Conservation (phyloP, 192 early-diverging fungal genomes). For the Backusella morwellensis region DNA sequence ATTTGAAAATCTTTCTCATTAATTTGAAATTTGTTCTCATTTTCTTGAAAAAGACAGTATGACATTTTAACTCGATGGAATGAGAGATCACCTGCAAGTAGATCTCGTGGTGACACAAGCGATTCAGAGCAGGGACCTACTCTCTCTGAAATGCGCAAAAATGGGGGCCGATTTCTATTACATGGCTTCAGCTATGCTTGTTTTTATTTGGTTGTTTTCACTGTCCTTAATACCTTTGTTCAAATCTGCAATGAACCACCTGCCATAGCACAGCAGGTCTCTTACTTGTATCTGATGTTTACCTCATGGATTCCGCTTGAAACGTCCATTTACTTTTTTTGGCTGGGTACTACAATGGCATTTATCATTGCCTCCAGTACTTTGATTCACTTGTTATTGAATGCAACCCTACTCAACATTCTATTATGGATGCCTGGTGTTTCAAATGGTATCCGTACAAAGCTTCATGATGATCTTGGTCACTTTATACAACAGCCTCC, state of each 20-base stretch:
- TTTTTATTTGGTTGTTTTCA: not conserved
- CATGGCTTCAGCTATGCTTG: not conserved
- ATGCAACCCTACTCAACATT: not conserved
- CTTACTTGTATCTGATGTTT: not conserved
- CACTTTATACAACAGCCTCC: constrained; percentile 19
- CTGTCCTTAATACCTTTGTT: not conserved
- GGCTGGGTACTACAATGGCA: not conserved
- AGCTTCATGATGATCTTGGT: not conserved
- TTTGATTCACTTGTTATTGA: not conserved
- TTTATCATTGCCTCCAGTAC: not conserved
- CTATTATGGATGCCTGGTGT: not conserved
- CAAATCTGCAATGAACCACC: not conserved
- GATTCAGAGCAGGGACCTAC: not conserved
- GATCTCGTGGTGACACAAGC: not conserved
- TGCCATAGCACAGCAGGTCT: not conserved
- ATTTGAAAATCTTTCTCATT: too few relatives aligned
- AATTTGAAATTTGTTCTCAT: too few relatives aligned
- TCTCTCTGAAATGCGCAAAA: not conserved
- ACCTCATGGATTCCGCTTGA: not conserved
- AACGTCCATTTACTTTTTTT: not conserved
- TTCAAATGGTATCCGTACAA: not conserved
- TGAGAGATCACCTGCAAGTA: not conserved
- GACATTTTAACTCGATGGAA: constrained; percentile 8
- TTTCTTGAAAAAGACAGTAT: too few relatives aligned
- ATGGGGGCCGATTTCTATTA: not conserved